These are phyloP conservation scores for Ceratobasidium sp. DNA, from an alignment of 1,284 basidiomycete species.

Conservation along the genomic window DNA sequence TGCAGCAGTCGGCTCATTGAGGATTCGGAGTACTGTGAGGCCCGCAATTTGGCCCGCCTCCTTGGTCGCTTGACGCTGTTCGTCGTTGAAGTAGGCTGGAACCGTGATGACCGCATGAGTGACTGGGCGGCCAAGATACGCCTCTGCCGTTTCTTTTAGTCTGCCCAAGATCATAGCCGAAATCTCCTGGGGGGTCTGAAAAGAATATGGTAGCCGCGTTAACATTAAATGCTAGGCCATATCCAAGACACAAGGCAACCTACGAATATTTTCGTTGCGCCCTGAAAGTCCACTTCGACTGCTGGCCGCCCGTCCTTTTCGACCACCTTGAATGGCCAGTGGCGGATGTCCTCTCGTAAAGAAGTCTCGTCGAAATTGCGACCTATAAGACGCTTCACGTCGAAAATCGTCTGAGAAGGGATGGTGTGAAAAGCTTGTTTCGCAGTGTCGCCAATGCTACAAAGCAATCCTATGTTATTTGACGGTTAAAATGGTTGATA, in stretches of 20 bases:
- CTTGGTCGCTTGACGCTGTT: constrained; percentile 70
- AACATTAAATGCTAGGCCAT: too few relatives aligned
- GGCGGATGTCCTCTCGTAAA: constrained; percentile 61
- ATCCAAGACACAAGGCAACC: constrained; percentile 13
- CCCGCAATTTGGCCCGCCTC: constrained; percentile 72
- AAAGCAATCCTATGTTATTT: too few relatives aligned
- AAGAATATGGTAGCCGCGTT: too few relatives aligned
- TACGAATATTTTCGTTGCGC: constrained; percentile 65
- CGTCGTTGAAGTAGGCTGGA: constrained; percentile 72
- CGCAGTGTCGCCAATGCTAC: neutral
- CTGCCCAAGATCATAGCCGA: constrained; percentile 54
- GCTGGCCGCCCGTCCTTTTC: constrained; percentile 59
- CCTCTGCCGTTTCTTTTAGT: constrained; percentile 74
- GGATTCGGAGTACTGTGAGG: constrained; percentile 70
- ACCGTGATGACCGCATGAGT: constrained; percentile 72
- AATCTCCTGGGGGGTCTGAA: neutral
- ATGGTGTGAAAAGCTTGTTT: neutral
- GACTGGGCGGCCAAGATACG: constrained; percentile 70
- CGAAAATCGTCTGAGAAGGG: constrained; percentile 64
- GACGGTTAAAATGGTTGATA: too few relatives aligned
- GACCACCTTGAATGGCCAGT: constrained; percentile 63
- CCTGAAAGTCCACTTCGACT: constrained; percentile 66
- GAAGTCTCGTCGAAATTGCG: constrained; percentile 57
- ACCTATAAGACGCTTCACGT: constrained; percentile 70
- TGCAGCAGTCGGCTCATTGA: constrained; percentile 73